phyloP scores from a whole-genome alignment of 179 eudicot species.

The Spergularia azorica region DNA sequence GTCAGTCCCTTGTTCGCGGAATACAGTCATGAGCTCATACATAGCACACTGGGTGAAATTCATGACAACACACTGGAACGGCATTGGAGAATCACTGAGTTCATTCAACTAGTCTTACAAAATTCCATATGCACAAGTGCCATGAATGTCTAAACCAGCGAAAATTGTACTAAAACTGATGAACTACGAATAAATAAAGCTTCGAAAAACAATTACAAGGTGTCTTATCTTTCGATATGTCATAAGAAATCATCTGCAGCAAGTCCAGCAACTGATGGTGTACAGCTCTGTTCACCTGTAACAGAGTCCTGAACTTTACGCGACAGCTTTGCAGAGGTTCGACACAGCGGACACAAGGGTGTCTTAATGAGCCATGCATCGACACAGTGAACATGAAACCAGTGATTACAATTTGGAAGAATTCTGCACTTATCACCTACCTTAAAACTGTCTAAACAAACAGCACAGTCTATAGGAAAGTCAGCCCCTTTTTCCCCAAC shows the following conservation, averaged over 20 bases:
- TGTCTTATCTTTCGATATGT: too few relatives aligned
- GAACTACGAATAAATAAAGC: neutral
- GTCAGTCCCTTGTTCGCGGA: too few relatives aligned
- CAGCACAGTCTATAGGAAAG: slow-evolving; percentile 51
- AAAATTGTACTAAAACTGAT: neutral
- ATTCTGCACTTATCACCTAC: slow-evolving; percentile 66
- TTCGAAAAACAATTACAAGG: neutral
- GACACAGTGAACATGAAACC: slow-evolving; percentile 63
- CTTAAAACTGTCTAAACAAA: slow-evolving; percentile 65
- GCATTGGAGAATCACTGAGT: too few relatives aligned
- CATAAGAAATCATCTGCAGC: slow-evolving; percentile 1
- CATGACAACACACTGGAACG: too few relatives aligned
- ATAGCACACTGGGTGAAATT: too few relatives aligned
- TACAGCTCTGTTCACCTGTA: slow-evolving; percentile 2
- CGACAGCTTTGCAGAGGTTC: slow-evolving; percentile 26
- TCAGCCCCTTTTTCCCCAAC: slow-evolving; percentile 29
- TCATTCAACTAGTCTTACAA: too few relatives aligned
- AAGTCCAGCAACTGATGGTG: neutral
- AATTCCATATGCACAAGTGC: neutral
- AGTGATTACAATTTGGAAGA: slow-evolving; percentile 64
- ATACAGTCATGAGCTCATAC: too few relatives aligned
- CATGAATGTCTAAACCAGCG: neutral
- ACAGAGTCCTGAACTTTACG: slow-evolving; percentile 1
- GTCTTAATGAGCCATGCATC: slow-evolving; percentile 68
- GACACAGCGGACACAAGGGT: slow-evolving; percentile 69